Conservation (phyloP, 164 flowering plant species). For the Pachysandra terminalis region DNA sequence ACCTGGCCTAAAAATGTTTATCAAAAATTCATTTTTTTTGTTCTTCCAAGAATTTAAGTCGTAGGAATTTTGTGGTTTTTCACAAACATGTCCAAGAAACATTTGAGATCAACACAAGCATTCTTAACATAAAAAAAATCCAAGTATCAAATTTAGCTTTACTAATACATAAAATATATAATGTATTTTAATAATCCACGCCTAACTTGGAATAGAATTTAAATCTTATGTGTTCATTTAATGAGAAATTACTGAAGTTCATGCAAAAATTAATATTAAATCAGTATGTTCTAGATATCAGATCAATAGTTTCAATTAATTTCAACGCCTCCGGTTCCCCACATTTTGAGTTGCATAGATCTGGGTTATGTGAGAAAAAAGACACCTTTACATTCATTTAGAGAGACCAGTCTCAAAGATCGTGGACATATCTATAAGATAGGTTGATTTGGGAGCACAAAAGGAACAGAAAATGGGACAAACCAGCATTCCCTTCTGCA, state of each 20-base stretch:
- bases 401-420: neutral
- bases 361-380: neutral
- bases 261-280: too few species aligned
- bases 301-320: too few species aligned
- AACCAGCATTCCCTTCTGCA: conserved; percentile 70
- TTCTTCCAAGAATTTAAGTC: too few species aligned
- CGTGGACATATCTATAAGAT: neutral
- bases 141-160: neutral
- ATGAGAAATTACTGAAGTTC: neutral
- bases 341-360: neutral
- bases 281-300: too few species aligned
- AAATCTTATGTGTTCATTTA: neutral
- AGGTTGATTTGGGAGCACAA: neutral
- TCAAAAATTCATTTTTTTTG: too few species aligned
- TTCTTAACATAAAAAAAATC: too few species aligned
- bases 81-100: too few species aligned
- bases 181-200: neutral
- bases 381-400: neutral
- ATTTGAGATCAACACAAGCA: too few species aligned
- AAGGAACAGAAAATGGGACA: conserved; percentile 13
- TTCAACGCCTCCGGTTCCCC: neutral
- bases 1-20: too few species aligned
- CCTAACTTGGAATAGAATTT: neutral
- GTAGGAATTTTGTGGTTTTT: too few species aligned
- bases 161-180: too few species aligned